These are phyloP conservation scores for Tricholoma terreum DNA, from an alignment of 768 basidiomycete genomes.

Conservation along the genomic window DNA sequence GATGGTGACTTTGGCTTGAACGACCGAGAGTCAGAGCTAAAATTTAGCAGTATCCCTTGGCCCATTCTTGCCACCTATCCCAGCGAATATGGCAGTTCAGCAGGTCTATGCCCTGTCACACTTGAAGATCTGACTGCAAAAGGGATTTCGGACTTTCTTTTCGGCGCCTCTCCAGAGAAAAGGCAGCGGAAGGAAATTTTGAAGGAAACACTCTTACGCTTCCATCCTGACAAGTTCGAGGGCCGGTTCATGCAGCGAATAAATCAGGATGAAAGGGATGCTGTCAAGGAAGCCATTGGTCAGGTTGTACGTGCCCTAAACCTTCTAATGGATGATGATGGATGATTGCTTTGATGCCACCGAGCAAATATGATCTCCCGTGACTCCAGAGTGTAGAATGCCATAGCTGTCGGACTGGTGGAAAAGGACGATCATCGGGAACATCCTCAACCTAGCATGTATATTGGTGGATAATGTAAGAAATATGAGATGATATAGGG, in stretches of 20 bases:
- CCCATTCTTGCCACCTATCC: slow-evolving; percentile 46
- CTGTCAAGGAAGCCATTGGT: slow-evolving; percentile 58
- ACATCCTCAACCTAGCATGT: neutral
- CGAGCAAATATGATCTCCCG: neutral
- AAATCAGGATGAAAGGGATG: slow-evolving; percentile 40
- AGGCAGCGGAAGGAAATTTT: slow-evolving; percentile 58
- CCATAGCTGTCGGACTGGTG: neutral
- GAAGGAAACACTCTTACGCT: slow-evolving; percentile 66
- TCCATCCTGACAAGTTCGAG: slow-evolving; percentile 83
- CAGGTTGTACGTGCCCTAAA: slow-evolving; percentile 62
- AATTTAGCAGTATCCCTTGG: slow-evolving; percentile 71
- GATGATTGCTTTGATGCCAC: slow-evolving; percentile 5
- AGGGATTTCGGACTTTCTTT: slow-evolving; percentile 56
- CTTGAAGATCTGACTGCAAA: slow-evolving; percentile 54
- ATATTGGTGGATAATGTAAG: neutral
- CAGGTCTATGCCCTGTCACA: slow-evolving; percentile 3
- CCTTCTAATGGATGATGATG: slow-evolving; percentile 41
- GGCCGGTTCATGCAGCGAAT: slow-evolving; percentile 62
- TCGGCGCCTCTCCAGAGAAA: slow-evolving; percentile 28
- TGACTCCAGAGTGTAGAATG: neutral
- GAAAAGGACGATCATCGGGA: neutral
- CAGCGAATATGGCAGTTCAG: slow-evolving; percentile 15
- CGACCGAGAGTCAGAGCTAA: slow-evolving; percentile 24
- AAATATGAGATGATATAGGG: neutral
- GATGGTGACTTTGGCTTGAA: slow-evolving; percentile 18